Evolutionary conservation across 2,329 filamentous ascomycete species (phyloP), one percentile per base, ranked within the genome.

Genomic region (Trichoderma guizhouense): DNA sequence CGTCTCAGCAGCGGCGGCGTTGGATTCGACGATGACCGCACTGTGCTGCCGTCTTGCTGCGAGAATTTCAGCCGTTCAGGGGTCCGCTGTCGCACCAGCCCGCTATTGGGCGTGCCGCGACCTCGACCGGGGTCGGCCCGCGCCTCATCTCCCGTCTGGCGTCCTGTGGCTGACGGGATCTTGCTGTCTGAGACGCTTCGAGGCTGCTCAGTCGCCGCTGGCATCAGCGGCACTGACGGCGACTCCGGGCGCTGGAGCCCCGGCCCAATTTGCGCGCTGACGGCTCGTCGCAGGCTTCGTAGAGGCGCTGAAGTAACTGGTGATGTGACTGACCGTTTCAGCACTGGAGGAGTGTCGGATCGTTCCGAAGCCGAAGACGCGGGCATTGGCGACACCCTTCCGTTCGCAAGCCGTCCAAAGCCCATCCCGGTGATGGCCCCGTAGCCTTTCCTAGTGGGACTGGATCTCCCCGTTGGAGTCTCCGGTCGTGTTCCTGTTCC

Each of bases 1-100:
- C 93, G 89, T 77, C 94, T 88, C 73, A 96, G 90, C 74, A 96
- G 90, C 74, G 91, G 92, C 72, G 91, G 92, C 79, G 82, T 68
- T 21, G 71, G 39, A 24, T 60, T 67, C 21, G 71, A 85, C 80
- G 79, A 75, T 73, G 78, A 76, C n/a, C 75, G 47, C 28, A 74
- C 69, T 64, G 82, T 78, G 43, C 43, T 51, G 43, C 43, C 93
- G 75, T 91, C 88, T 79, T 90, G 61, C 26, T 34, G 65, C 18
- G 55, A 65, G 72, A 86, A 85, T 75, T 81, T 81, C 43, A 85
- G 81, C 74, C 86, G 85, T 79, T 89, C 87, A 4, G 87, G 87
- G 61, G 87, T 88, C 71, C 84, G 82, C 72, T 84, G 79, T 70
- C 86, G 83, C 70, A 84, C 79, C 73, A 88, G 81, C 79, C 86